Evolutionary conservation across 2,329 filamentous ascomycete genomes (phyloP).

Genomic region (Sporothrix brasiliensis): DNA sequence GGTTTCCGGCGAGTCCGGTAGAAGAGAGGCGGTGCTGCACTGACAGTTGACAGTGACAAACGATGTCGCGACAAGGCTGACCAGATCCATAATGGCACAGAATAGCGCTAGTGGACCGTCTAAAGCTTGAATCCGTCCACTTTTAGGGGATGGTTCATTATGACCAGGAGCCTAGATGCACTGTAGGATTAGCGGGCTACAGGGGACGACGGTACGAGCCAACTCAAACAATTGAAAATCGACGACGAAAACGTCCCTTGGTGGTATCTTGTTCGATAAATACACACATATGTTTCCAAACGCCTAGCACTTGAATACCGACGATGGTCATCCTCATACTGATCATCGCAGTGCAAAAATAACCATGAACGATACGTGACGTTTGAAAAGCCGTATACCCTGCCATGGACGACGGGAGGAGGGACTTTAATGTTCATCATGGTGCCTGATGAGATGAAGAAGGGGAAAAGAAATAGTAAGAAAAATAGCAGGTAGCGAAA

Average conservation of each 20-base stretch:
- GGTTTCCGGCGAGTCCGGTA: neutral
- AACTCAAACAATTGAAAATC: neutral
- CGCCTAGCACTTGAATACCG: too few relatives aligned
- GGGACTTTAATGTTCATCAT: too few relatives aligned
- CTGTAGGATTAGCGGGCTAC: neutral
- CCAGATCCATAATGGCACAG: neutral
- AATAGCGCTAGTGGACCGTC: neutral
- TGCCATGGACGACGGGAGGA: too few relatives aligned
- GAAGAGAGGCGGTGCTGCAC: neutral
- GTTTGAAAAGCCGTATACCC: too few relatives aligned
- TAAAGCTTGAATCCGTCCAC: constrained; percentile 4
- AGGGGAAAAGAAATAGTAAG: neutral
- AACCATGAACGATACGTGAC: too few relatives aligned
- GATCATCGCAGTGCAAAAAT: too few relatives aligned
- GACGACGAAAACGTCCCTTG: neutral
- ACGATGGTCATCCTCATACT: too few relatives aligned
- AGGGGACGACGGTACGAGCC: neutral
- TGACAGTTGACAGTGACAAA: neutral
- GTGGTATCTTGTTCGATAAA: too few relatives aligned
- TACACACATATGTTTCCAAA: too few relatives aligned
- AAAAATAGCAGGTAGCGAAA: neutral
- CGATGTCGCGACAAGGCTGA: neutral
- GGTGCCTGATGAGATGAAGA: neutral
- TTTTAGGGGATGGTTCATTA: too few relatives aligned
- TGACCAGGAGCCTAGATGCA: neutral